phyloP scores from a whole-genome alignment of 2,329 filamentous ascomycete species.

The Pseudogymnoascus sp. region DNA sequence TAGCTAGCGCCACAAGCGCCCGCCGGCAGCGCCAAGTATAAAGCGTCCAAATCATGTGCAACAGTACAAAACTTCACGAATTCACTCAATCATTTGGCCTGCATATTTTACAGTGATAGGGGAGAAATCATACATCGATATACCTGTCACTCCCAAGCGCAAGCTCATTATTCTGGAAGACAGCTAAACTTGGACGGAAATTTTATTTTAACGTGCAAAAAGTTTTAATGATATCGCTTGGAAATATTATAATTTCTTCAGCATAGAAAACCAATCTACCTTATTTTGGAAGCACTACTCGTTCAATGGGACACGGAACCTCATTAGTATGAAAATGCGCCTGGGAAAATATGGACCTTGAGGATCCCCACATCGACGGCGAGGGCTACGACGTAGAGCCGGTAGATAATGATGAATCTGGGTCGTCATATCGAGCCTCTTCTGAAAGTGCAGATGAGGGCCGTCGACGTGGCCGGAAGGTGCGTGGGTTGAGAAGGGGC shows the following conservation, averaged over 20 bases:
- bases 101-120: background rate
- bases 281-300: background rate
- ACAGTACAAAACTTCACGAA: background rate
- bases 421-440: background rate
- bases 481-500: background rate
- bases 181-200: background rate
- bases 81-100: background rate
- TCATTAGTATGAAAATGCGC: slow-evolving; percentile 11
- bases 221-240: background rate
- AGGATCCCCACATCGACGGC: background rate
- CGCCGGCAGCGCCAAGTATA: background rate
- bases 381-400: background rate
- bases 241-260: background rate
- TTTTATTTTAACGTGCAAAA: background rate
- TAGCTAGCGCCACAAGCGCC: slow-evolving; percentile 6
- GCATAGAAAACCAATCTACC: background rate
- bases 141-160: background rate
- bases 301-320: background rate
- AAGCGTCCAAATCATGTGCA: background rate
- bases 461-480: background rate
- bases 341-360: slow-evolving; percentile 12
- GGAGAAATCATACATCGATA: background rate
- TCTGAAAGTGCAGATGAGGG: background rate
- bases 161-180: background rate
- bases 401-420: background rate